A percentile compares a stretch with the other conserved stretches of the same genome.
phyloP scores from a whole-genome alignment of 2,329 filamentous ascomycete species.

The Lasiodiplodia sp. region DNA sequence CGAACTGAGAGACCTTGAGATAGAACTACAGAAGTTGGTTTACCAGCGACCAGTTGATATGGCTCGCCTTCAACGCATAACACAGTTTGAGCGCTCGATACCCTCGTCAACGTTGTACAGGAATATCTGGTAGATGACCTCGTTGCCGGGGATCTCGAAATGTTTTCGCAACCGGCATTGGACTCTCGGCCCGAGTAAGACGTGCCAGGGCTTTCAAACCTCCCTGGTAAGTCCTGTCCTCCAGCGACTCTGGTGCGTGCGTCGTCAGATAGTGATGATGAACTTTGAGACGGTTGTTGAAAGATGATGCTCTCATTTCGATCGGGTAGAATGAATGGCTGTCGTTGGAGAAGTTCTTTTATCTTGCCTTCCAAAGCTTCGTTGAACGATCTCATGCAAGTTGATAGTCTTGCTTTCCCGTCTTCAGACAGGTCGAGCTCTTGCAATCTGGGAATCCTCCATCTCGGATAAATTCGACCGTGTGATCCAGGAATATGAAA shows the following conservation, averaged over 20 bases:
- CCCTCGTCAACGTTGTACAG: fast-evolving
- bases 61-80: too few species aligned
- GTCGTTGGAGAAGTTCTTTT: background rate
- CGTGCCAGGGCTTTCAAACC: background rate
- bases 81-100: background rate
- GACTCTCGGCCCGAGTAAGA: background rate
- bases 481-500: background rate
- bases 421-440: background rate
- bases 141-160: too few species aligned
- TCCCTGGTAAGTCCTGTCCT: background rate
- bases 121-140: too few species aligned
- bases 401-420: background rate
- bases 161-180: too few species aligned
- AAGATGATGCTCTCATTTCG: background rate
- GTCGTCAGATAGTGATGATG: background rate
- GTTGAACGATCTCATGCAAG: background rate
- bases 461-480: background rate
- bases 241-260: background rate
- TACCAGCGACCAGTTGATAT: too few species aligned
- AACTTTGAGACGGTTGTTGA: background rate
- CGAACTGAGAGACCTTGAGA: background rate
- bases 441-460: background rate
- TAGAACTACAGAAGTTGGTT: background rate
- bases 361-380: background rate
- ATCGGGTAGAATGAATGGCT: background rate